Evolutionary conservation across 345 rosid genomes (phyloP).

Genomic region (Lumnitzera littorea): DNA sequence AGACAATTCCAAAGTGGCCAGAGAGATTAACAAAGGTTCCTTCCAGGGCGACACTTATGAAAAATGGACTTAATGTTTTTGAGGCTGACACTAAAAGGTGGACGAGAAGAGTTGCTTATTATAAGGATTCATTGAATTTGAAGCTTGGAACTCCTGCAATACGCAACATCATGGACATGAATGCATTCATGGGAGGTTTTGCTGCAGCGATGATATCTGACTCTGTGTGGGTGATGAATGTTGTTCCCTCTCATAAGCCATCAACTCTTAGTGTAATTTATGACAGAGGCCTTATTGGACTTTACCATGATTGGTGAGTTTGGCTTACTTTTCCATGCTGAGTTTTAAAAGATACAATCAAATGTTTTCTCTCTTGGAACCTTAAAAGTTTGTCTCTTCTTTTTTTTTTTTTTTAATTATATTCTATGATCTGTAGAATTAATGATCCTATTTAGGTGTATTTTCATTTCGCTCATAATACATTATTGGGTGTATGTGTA

Average conservation of each 20-base stretch:
- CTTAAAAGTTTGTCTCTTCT: neutral
- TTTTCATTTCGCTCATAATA: neutral
- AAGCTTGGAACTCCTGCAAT: constrained; percentile 66
- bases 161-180: constrained; percentile 93
- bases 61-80: constrained; percentile 74
- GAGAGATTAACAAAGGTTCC: constrained; percentile 67
- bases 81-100: constrained; percentile 84
- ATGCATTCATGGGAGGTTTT: constrained; percentile 93
- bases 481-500: constrained; percentile 48
- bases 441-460: neutral
- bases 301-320: constrained; percentile 39
- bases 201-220: constrained; percentile 78
- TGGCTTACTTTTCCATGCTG: no score
- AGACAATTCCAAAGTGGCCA: constrained; percentile 72
- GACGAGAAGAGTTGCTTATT: constrained; percentile 82
- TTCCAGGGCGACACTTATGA: constrained; percentile 52
- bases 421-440: neutral
- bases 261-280: constrained; percentile 65
- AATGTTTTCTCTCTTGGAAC: no score
- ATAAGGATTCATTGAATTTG: constrained; percentile 55
- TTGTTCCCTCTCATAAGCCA: constrained; percentile 69
- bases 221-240: constrained; percentile 96
- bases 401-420: neutral
- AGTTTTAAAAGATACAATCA: no score
- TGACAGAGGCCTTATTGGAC: constrained; percentile 93